phyloP scores from a whole-genome alignment of 306 rosid genomes.

The Spatholobus suberectus region DNA sequence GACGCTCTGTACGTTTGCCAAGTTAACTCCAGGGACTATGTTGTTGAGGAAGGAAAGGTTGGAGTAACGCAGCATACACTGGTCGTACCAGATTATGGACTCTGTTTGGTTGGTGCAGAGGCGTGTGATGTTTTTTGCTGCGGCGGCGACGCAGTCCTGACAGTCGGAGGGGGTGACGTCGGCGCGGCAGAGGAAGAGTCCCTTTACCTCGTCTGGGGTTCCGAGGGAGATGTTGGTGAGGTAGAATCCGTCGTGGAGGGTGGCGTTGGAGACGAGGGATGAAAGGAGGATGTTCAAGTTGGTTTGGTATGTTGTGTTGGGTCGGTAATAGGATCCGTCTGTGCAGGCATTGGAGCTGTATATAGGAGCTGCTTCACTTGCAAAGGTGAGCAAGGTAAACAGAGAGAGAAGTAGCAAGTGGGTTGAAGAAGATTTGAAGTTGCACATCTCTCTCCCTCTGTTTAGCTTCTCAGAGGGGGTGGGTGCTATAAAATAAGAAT shows the following conservation, averaged over 20 bases:
- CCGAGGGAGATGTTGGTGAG: slow-evolving; percentile 12
- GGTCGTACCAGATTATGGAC: slow-evolving; percentile 57
- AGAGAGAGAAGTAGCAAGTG: slow-evolving; percentile 12
- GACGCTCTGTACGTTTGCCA: neutral
- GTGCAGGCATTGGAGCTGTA: neutral
- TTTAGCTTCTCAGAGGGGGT: too few species aligned
- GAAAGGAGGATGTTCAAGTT: slow-evolving; percentile 52
- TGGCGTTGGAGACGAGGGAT: slow-evolving; percentile 55
- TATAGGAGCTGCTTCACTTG: slow-evolving; percentile 32
- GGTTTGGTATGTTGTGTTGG: slow-evolving; percentile 51
- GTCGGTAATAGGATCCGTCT: slow-evolving; percentile 18
- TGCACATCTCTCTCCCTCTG: too few species aligned
- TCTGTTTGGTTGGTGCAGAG: slow-evolving; percentile 53
- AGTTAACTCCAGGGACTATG: neutral
- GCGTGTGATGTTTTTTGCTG: slow-evolving; percentile 19
- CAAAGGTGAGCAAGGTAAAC: too few species aligned
- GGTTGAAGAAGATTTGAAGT: neutral
- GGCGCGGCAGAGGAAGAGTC: slow-evolving; percentile 67
- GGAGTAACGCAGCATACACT: slow-evolving; percentile 56
- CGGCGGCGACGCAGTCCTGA: slow-evolving; percentile 49
- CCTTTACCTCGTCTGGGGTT: slow-evolving; percentile 38
- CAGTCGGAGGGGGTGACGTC: slow-evolving; percentile 48
- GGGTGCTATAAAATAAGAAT: too few species aligned
- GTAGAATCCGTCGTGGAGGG: slow-evolving; percentile 47
- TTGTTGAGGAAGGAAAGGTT: slow-evolving; percentile 33